Percentiles rank a stretch among this genome's conserved stretches.
Conservation (phyloP, 2,329 filamentous ascomycete genomes). For the Ophiostoma novo-ulmi region DNA sequence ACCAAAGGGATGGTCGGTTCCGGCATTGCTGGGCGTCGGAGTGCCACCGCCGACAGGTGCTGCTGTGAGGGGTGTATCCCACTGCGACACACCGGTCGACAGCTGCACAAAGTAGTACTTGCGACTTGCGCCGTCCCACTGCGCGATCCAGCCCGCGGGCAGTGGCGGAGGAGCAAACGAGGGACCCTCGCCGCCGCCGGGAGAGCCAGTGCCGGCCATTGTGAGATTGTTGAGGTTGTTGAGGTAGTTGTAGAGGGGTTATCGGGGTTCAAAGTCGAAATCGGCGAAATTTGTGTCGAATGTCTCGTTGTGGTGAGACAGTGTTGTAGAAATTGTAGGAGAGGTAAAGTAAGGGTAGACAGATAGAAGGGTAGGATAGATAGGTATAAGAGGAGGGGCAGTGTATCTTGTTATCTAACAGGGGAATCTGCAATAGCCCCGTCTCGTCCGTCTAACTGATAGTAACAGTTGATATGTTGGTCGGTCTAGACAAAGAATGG, state of each 20-base stretch:
- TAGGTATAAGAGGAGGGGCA: slow-evolving; percentile 4
- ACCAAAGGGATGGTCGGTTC: slow-evolving; percentile 58
- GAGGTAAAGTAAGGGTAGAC: neutral
- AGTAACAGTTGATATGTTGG: neutral
- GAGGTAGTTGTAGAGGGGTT: neutral
- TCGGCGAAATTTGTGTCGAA: neutral
- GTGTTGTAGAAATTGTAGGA: neutral
- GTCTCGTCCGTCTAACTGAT: neutral
- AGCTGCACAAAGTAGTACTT: slow-evolving; percentile 71
- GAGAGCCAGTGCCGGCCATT: slow-evolving; percentile 54
- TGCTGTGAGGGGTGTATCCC: slow-evolving; percentile 64
- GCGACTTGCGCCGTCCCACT: slow-evolving; percentile 60
- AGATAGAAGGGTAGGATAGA: neutral
- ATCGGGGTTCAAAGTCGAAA: neutral
- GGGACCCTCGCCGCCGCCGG: slow-evolving; percentile 54
- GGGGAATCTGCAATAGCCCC: too few species aligned
- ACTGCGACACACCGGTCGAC: slow-evolving; percentile 65
- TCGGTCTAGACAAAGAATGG: slow-evolving; percentile 2
- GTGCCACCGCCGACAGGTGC: slow-evolving; percentile 48
- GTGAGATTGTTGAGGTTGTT: neutral
- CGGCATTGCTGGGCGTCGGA: slow-evolving; percentile 50
- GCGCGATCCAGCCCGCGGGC: slow-evolving; percentile 63
- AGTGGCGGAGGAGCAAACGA: slow-evolving; percentile 56
- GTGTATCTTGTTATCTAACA: neutral
- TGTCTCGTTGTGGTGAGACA: slow-evolving; percentile 1